phyloP scores from a whole-genome alignment of 202 grass and related monocot species.

The Zoysia matrella region DNA sequence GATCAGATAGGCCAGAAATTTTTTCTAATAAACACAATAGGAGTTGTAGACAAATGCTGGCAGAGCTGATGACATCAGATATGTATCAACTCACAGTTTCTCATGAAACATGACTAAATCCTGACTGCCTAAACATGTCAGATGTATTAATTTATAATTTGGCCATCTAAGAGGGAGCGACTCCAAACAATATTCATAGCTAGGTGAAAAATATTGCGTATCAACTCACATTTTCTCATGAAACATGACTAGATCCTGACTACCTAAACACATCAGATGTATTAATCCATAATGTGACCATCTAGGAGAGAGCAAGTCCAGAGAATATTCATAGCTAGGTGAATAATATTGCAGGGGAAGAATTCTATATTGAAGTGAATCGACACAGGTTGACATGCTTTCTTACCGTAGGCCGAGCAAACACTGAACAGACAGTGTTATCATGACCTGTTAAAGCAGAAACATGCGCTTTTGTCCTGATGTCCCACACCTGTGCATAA shows the following conservation, averaged over 20 bases:
- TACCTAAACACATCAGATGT: too few relatives aligned
- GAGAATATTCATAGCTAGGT: neutral
- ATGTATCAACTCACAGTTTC: conserved; percentile 15
- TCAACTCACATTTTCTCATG: too few relatives aligned
- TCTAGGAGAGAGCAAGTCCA: conserved; percentile 4
- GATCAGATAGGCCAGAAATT: neutral
- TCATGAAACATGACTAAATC: neutral
- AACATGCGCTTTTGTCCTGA: conserved; percentile 95
- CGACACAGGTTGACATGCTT: conserved; percentile 3
- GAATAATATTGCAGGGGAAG: neutral
- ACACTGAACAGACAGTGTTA: conserved; percentile 98
- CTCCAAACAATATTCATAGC: too few relatives aligned
- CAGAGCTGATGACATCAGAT: conserved; percentile 16
- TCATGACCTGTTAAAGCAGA: conserved; percentile 97
- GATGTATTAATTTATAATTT: neutral
- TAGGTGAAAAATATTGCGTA: too few relatives aligned
- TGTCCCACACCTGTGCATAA: conserved; percentile 86
- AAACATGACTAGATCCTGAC: too few relatives aligned
- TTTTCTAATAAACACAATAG: conserved; percentile 11
- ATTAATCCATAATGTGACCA: neutral
- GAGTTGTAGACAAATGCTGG: neutral
- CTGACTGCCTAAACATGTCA: conserved; percentile 7
- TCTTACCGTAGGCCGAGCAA: conserved; percentile 88
- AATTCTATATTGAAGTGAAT: conserved; percentile 14
- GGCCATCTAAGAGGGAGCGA: too few relatives aligned